These are phyloP conservation scores for Chaetomium olivaceum DNA, from an alignment of 2,329 filamentous ascomycete genomes.

Conservation along the genomic window DNA sequence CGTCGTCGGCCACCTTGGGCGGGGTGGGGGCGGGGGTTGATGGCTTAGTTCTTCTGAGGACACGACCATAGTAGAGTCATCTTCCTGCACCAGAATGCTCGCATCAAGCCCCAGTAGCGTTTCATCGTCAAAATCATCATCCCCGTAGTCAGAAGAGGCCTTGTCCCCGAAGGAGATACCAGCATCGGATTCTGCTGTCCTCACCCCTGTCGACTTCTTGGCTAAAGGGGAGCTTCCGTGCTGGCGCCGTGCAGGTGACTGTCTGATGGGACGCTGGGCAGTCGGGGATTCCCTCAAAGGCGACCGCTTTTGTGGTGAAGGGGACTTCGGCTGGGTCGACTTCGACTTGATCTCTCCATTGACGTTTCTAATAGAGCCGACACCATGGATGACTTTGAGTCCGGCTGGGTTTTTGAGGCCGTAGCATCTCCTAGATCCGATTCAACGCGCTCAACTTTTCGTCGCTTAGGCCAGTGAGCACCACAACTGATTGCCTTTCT, in stretches of 20 bases:
- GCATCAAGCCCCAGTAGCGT: slow-evolving; percentile 57
- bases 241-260: slow-evolving; percentile 6
- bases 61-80: slow-evolving; percentile 24
- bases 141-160: slow-evolving; percentile 52
- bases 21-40: slow-evolving; percentile 18
- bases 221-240: slow-evolving; percentile 26
- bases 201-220: slow-evolving; percentile 19
- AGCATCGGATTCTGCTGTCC: background rate
- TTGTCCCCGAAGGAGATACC: slow-evolving; percentile 5
- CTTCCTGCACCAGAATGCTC: slow-evolving; percentile 39
- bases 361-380: slow-evolving; percentile 68
- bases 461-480: slow-evolving; percentile 69
- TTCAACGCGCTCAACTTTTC: slow-evolving; percentile 56
- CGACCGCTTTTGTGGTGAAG: slow-evolving; percentile 47
- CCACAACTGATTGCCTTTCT: slow-evolving; percentile 70
- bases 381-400: slow-evolving; percentile 59
- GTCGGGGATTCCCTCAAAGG: slow-evolving; percentile 24
- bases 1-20: slow-evolving; percentile 46
- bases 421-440: slow-evolving; percentile 39
- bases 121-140: slow-evolving; percentile 53
- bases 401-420: slow-evolving; percentile 45
- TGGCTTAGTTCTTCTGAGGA: slow-evolving; percentile 12
- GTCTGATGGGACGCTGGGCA: slow-evolving; percentile 24
- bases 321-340: slow-evolving; percentile 41
- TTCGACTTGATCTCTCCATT: slow-evolving; percentile 50